Evolutionary conservation across 345 rosid genomes (phyloP), one percentile per base, ranked within the genome.

Genomic region (Ceriops tagal): DNA sequence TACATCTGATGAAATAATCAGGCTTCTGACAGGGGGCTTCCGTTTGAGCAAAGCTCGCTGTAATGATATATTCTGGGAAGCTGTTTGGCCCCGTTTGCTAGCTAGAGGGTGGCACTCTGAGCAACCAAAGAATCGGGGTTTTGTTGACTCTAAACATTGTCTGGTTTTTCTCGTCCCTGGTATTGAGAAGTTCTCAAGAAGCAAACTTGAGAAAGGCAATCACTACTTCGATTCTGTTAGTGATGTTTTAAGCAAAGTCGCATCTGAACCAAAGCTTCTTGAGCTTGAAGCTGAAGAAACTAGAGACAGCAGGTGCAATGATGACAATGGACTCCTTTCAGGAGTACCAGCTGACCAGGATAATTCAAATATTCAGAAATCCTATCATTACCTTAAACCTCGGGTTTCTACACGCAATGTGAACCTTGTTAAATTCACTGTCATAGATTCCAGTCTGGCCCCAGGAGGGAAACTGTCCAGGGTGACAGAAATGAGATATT

Each of bases 31-130:
- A 13, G 88, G 91, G 8, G 80, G 77, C 62, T 75, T 78, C 51
- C 85, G 92, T 58, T 74, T 88, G 77, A 86, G 92, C 83, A 90
- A 90, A 81, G 87, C 88, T 43, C 92, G 91, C 18, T 79, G 81
- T 66, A 86, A 66, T 69, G 91, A 90, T 79, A 83, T 90, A 58
- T 90, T 87, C 66, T 88, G 96, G 96, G 92, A 88, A 71, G 91
- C 91, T 58, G 88, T 88, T 62, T 90, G 96, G 96, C 96, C 96
- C 1, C 91, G 89, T 61, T 75, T 90, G 74, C 82, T 90, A 8
- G 96, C 87, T 27, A 78, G 85, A 78, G 92, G 96, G 72, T 90
- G 96, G 96, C 87, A 74, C 73, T 90, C 92, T 27, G 91, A 90
- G 80, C 87, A 88, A 78, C 86, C 86, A 0, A 71, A 80, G 72